A percentile compares a stretch with the other conserved stretches of the same genome.
These are phyloP conservation scores for Phaffomyces opuntiae DNA, from an alignment of 805 yeast genomes.

Conservation along the genomic window DNA sequence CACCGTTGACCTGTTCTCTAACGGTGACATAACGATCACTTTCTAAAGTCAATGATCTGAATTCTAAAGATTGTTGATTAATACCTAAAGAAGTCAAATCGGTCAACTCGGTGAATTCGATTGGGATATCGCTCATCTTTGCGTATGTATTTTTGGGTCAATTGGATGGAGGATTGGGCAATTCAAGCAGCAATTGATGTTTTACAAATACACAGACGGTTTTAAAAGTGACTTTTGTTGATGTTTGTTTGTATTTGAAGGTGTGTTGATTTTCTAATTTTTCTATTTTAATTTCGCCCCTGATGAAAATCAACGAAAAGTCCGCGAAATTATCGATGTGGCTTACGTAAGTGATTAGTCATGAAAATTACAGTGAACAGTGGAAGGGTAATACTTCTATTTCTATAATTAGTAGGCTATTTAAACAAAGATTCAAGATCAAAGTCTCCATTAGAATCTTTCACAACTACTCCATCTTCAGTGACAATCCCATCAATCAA, in stretches of 20 bases:
- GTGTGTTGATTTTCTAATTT: background rate
- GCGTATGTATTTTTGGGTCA: background rate
- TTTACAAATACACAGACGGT: background rate
- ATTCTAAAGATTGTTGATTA: constrained; percentile 77
- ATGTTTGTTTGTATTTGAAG: background rate
- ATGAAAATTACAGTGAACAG: no score
- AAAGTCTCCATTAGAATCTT: constrained; percentile 45
- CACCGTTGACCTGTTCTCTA: constrained; percentile 53
- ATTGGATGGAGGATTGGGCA: no score
- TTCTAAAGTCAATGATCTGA: constrained; percentile 90
- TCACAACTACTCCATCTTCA: constrained; percentile 56
- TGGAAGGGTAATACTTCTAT: background rate
- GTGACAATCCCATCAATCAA: constrained; percentile 87
- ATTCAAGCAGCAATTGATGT: background rate
- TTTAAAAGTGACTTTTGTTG: background rate
- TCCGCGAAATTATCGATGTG: background rate
- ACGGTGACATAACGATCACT: constrained; percentile 86
- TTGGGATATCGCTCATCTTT: constrained; percentile 72
- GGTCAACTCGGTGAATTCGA: constrained; percentile 92
- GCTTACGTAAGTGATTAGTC: background rate
- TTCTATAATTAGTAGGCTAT: background rate
- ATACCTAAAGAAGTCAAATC: constrained; percentile 84
- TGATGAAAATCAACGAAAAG: constrained; percentile 1
- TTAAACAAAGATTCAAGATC: constrained; percentile 26
- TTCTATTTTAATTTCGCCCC: background rate